A percentile compares a stretch with the other conserved stretches of the same genome.
Evolutionary conservation across 2,329 filamentous ascomycete genomes (phyloP).

Genomic region (Phialophora expanda): DNA sequence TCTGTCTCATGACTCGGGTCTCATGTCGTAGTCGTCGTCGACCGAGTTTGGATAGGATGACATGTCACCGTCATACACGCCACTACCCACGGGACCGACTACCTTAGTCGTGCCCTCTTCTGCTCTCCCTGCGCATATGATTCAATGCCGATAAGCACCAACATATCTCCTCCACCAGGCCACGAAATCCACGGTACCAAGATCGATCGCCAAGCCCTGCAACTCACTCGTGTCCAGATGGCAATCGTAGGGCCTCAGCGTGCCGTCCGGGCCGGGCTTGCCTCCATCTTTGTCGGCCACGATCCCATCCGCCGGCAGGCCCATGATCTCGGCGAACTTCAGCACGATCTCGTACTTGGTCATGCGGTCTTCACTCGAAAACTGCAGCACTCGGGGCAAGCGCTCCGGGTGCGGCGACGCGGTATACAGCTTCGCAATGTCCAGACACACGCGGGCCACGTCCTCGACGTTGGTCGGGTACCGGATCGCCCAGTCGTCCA

Average conservation of each 20-base stretch:
- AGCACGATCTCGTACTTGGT: constrained; percentile 91
- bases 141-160: constrained; percentile 41
- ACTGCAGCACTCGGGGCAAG: constrained; percentile 77
- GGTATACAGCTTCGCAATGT: constrained; percentile 74
- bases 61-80: not conserved
- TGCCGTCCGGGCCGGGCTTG: constrained; percentile 38
- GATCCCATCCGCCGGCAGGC: constrained; percentile 71
- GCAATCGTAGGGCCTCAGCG: constrained; percentile 76
- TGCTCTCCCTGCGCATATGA: not conserved
- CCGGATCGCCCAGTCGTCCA: constrained; percentile 84
- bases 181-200: constrained; percentile 74
- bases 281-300: constrained; percentile 69
- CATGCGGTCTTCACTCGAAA: constrained; percentile 81
- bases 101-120: not conserved
- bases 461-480: constrained; percentile 92
- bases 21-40: not conserved
- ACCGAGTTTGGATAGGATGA: not conserved
- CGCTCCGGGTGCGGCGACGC: constrained; percentile 52
- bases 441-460: constrained; percentile 76
- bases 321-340: constrained; percentile 78
- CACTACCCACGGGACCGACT: not conserved
- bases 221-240: constrained; percentile 79
- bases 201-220: constrained; percentile 74
- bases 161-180: constrained; percentile 78
- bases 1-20: not conserved